A percentile compares a stretch with the other conserved stretches of the same genome.
phyloP scores from a whole-genome alignment of 2,329 filamentous ascomycete species.

The Aspergillus sergii region DNA sequence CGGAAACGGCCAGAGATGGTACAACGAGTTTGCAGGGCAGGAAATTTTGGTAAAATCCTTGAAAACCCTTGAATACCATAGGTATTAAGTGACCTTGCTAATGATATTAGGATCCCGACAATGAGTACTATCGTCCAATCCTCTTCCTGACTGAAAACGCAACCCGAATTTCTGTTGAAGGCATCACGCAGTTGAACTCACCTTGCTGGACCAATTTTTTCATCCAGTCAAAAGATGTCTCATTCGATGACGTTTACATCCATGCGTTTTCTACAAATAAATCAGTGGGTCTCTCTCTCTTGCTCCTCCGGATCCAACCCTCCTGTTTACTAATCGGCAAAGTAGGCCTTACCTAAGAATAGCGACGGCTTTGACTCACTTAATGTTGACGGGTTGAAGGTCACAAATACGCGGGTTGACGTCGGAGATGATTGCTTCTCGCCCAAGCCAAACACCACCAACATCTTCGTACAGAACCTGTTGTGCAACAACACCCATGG shows the following conservation, averaged over 20 bases:
- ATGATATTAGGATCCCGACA: conserved; percentile 48
- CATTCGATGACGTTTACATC: conserved; percentile 57
- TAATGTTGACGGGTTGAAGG: conserved; percentile 57
- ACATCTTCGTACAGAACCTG: conserved; percentile 61
- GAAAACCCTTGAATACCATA: not conserved
- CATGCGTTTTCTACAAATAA: conserved; percentile 56
- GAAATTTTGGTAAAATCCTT: conserved; percentile 34
- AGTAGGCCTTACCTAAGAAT: conserved; percentile 57
- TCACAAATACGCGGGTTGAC: conserved; percentile 55
- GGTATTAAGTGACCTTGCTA: not conserved
- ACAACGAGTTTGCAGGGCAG: conserved; percentile 51
- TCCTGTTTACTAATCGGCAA: not conserved
- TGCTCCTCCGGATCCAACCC: no score
- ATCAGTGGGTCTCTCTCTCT: conserved; percentile 27
- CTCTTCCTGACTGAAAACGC: conserved; percentile 65
- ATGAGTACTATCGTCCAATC: conserved; percentile 61
- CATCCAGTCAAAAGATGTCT: conserved; percentile 58
- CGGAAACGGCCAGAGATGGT: conserved; percentile 58
- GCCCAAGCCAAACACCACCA: conserved; percentile 61
- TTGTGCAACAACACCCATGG: conserved; percentile 64
- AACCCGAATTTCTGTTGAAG: conserved; percentile 59
- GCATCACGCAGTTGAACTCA: conserved; percentile 62
- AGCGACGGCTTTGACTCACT: conserved; percentile 65
- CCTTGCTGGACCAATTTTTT: conserved; percentile 68
- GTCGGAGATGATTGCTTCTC: conserved; percentile 65